Base-by-base conservation (phyloP, 148 eudicot genomes). In the Mesembryanthemum crystallinum region DNA sequence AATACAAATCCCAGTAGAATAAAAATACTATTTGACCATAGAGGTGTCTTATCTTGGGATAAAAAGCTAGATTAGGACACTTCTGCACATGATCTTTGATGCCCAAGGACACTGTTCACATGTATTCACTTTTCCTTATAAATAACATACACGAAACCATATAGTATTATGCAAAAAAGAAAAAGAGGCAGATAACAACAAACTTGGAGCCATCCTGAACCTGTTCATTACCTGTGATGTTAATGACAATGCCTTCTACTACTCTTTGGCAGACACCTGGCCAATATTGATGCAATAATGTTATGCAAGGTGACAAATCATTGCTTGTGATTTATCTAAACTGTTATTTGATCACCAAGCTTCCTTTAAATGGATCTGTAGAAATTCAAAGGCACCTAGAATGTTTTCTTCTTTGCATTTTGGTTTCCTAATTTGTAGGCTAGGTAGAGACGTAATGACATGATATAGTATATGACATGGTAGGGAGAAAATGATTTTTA, bases 31-130 rank as follows among this genome's bases (percentile, higher is more conserved):
- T 78, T 73, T 78, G 81, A 66, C 72, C 49, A 54, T 39, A 59
- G 68, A 37, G 15, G 5, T 78, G 71, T 78, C 80, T 63, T 71
- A 72, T 78, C 81, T 63, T 72, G 58, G 76, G 60, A 79, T 58
- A 67, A 20, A 73, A 65, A 74, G 70, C 57, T 74, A 23, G 42
- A 30, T 49, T 51, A 67, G 23, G 77, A 79, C 60, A 59, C 81
- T 79, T 43, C 23, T 43, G 73, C 77, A 73, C 73, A 79, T 66
- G 73, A 58, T 73, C 27, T 73, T 65, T 67, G 76, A 72, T 78
- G 76, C 73, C 51, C 54, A 58, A 29, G 81, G 39, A 66, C 62
- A 73, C 77, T 67, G 69, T 73, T 79, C 77, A 79, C 73, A 45
- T 73, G 81, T 67, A 63, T 57, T 63, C 57, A 54, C 42, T 70